Percentiles rank a stretch among this genome's conserved stretches.
Evolutionary conservation across 352 stramenopile genomes (phyloP).

Genomic region (Phytophthora parvispora): DNA sequence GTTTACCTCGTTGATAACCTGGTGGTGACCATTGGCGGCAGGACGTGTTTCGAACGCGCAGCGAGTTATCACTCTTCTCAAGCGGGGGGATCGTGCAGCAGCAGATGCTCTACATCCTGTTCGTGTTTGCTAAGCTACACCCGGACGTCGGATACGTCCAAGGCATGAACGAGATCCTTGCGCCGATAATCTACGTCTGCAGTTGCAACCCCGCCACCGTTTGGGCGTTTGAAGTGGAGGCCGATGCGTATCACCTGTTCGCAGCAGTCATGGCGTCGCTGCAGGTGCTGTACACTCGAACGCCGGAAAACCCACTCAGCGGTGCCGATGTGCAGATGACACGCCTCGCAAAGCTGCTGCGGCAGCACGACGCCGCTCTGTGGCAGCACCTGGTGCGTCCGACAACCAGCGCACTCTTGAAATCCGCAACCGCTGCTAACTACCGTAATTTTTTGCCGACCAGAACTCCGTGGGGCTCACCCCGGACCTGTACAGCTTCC

Average conservation of each 20-base stretch:
- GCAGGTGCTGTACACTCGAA: conserved; percentile 56
- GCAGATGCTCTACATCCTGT: conserved; percentile 80
- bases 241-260: conserved; percentile 69
- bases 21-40: too few relatives aligned
- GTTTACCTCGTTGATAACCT: neutral
- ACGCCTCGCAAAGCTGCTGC: conserved; percentile 53
- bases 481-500: conserved; percentile 74
- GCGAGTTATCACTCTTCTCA: conserved; percentile 60
- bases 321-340: conserved; percentile 71
- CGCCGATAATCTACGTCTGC: conserved; percentile 84
- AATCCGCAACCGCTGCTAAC: neutral
- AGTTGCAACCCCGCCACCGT: conserved; percentile 57
- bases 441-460: conserved; percentile 2
- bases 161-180: conserved; percentile 97
- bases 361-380: conserved; percentile 68
- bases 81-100: conserved; percentile 59
- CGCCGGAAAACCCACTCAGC: conserved; percentile 47
- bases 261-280: conserved; percentile 56
- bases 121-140: conserved; percentile 84
- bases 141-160: conserved; percentile 93
- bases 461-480: conserved; percentile 76
- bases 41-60: conserved; percentile 73
- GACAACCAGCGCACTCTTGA: neutral
- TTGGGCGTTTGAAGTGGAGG: conserved; percentile 50
- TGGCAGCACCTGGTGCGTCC: conserved; percentile 77